Percentiles rank a stretch among this genome's conserved stretches.
phyloP scores from a whole-genome alignment of 345 rosid genomes.

The Heritiera littoralis region DNA sequence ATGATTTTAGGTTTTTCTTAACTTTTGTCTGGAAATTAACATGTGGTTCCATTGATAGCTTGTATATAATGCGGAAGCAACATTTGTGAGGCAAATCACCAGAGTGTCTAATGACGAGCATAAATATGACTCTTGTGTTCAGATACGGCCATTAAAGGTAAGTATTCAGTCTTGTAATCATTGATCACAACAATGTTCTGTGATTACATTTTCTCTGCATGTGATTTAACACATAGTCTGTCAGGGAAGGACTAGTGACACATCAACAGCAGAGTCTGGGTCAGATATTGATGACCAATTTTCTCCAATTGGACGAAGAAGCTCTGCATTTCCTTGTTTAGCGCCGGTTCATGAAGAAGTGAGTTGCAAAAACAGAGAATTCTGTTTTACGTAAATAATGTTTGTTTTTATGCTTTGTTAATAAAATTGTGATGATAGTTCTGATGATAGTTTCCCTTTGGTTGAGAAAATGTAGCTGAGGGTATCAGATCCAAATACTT shows the following conservation, averaged over 20 bases:
- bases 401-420: not conserved
- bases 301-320: constrained; percentile 45
- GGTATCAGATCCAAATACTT: constrained; percentile 53
- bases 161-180: constrained; percentile 12
- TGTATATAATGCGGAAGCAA: constrained; percentile 59
- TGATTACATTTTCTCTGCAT: not conserved
- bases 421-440: constrained; percentile 40
- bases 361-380: constrained; percentile 33
- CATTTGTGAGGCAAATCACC: constrained; percentile 58
- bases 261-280: constrained; percentile 56
- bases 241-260: constrained; percentile 60
- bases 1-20: constrained; percentile 19
- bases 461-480: constrained; percentile 56
- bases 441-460: constrained; percentile 51
- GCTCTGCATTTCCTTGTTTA: constrained; percentile 45
- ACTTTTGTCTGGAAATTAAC: constrained; percentile 27
- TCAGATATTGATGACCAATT: constrained; percentile 59
- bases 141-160: constrained; percentile 58
- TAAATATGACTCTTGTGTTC: constrained; percentile 48
- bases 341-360: constrained; percentile 67
- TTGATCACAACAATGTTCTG: constrained; percentile 6
- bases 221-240: constrained; percentile 16
- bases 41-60: constrained; percentile 46
- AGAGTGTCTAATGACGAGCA: constrained; percentile 51
- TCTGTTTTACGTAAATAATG: not conserved